Percentiles rank a stretch among this genome's conserved stretches.
Evolutionary conservation across 441 rosid genomes (phyloP).

Genomic region (Arabidopsis hybrid): DNA sequence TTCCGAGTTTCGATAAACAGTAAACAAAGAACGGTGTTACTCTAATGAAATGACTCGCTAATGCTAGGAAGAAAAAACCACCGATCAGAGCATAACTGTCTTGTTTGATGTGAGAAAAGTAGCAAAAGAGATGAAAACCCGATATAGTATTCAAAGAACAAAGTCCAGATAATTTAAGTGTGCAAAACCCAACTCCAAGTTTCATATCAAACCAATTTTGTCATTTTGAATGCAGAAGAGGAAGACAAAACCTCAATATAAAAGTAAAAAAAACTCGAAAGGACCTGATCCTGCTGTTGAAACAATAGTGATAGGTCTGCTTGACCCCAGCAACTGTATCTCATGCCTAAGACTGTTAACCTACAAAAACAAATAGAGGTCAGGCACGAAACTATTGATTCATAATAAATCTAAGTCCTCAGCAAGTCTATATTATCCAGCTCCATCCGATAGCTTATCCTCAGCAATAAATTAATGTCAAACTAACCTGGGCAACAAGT

Average conservation of each 20-base stretch:
- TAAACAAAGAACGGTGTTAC: slow-evolving; percentile 1
- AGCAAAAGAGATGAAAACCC: background rate
- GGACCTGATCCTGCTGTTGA: slow-evolving; percentile 76
- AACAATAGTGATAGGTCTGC: slow-evolving; percentile 71
- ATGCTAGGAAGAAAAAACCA: background rate
- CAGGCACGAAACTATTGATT: background rate
- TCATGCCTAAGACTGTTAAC: slow-evolving; percentile 76
- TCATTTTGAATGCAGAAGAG: background rate
- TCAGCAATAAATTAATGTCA: background rate
- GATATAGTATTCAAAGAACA: background rate
- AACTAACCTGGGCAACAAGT: slow-evolving; percentile 43
- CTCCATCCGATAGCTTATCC: background rate
- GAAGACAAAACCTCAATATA: background rate
- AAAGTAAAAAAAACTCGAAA: slow-evolving; percentile 16
- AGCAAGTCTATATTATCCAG: background rate
- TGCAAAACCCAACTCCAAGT: background rate
- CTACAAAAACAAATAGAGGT: slow-evolving; percentile 43
- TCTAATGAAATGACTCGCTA: slow-evolving; percentile 12
- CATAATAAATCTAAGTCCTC: slow-evolving; percentile 1
- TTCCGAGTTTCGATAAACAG: background rate
- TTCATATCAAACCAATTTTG: slow-evolving; percentile 10
- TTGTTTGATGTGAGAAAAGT: slow-evolving; percentile 4
- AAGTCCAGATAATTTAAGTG: background rate
- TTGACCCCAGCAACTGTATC: slow-evolving; percentile 63
- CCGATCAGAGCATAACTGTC: background rate